Evolutionary conservation across 2,329 filamentous ascomycete species (phyloP), one percentile per base, ranked within the genome.

Genomic region (Ascosphaera apis): DNA sequence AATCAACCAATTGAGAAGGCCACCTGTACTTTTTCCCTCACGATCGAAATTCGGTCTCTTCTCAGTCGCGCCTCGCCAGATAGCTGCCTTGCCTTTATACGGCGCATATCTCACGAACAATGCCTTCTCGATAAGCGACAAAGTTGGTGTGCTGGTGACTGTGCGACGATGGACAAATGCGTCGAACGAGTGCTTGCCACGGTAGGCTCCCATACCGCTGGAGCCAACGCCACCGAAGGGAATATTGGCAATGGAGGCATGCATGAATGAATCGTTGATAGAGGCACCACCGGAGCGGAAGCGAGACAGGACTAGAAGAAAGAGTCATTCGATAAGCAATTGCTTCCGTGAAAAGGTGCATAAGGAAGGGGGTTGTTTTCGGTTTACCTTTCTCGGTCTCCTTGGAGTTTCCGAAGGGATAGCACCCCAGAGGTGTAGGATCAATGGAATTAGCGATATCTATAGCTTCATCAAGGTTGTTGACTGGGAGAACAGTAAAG

Each of bases 401-500:
- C 2, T 62, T 62, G 47, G 82, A 79, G 42, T 65, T 76, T 37
- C 84, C 86, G 55, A 95, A 95, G 4, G 79, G 69, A 53, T 82
- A 91, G 32, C 93, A 62, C 7, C 76, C 73, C 30, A 98, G 63
- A 0, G 88, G 84, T 1, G 84, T 93, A 36, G 73, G 67, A 54
- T 91, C 75, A 34, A 93, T 69, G 37, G 68, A 60, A 53, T 91
- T 86, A 41, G 81, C 81, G 43, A 83, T 70, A 28, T 65, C 65
- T 52, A 95, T 83, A 35, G 84, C 86, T 48, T 91, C 71, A 44
- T 91, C 79, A n/a, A 93, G 63, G 45, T 71, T 66, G 43, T 81
- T 68, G 37, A 82, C 76, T 0, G 82, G 67, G 37, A 91, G 60
- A 42, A 95, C 72, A 42, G 80, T 75, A 45, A 91, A 82, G 40